Evolutionary conservation across 2,329 filamentous ascomycete species (phyloP).

Genomic region (Fusarium tupiense): DNA sequence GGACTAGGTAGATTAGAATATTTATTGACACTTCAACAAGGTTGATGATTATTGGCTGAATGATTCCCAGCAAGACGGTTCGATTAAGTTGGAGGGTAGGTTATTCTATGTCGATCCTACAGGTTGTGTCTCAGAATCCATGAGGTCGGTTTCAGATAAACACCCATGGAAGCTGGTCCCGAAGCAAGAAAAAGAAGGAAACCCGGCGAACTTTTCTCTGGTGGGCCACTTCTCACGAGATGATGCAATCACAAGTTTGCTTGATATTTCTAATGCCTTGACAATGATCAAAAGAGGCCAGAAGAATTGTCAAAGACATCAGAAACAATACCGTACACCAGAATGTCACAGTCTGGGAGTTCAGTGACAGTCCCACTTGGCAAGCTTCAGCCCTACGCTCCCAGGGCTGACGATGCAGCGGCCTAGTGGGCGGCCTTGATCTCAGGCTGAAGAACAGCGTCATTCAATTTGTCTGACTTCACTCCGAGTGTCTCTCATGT

Average conservation of each 20-base stretch:
- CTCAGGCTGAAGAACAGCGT: slow-evolving; percentile 1
- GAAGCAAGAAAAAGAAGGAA: background rate
- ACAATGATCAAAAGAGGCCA: background rate
- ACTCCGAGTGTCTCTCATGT: background rate
- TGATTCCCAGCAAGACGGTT: slow-evolving; percentile 15
- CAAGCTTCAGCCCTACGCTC: slow-evolving; percentile 36
- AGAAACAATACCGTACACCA: slow-evolving; percentile 1
- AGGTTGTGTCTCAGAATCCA: slow-evolving; percentile 26
- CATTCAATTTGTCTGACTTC: background rate
- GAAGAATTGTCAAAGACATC: background rate
- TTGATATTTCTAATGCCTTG: background rate
- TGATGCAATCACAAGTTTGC: too few species aligned
- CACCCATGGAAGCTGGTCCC: background rate
- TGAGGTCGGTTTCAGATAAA: slow-evolving; percentile 14
- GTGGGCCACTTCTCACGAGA: background rate
- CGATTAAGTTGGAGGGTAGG: slow-evolving; percentile 9
- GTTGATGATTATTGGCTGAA: slow-evolving; percentile 17
- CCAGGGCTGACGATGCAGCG: slow-evolving; percentile 26
- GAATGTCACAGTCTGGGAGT: slow-evolving; percentile 3
- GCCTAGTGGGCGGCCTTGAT: slow-evolving; percentile 20
- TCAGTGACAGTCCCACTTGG: slow-evolving; percentile 29
- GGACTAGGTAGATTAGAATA: slow-evolving; percentile 11
- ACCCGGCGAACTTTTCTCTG: background rate
- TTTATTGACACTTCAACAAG: slow-evolving; percentile 11
- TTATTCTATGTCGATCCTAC: slow-evolving; percentile 28